Conservation (phyloP, 2,329 filamentous ascomycete genomes). For the Lecanoromycetidae sp. region DNA sequence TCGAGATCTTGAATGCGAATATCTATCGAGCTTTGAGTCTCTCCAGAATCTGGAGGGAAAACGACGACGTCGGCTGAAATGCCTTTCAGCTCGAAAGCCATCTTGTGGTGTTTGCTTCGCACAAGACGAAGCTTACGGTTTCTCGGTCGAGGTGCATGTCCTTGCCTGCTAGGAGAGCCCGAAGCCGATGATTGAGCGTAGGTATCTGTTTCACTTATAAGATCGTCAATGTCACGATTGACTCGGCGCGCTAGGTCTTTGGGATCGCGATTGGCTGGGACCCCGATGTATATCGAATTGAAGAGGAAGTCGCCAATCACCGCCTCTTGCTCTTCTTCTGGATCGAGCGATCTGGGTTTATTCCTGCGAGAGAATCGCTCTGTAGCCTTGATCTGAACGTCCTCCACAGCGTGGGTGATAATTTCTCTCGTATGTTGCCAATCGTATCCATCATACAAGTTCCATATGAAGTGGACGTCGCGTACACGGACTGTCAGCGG, state of each 20-base stretch:
- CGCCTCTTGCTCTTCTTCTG: constrained; percentile 60
- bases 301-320: constrained; percentile 92
- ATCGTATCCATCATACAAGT: constrained; percentile 94
- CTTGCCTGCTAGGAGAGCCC: constrained; percentile 28
- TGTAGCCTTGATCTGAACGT: constrained; percentile 70
- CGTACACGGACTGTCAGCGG: constrained; percentile 68
- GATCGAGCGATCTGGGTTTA: constrained; percentile 42
- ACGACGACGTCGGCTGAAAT: constrained; percentile 70
- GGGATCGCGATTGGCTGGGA: constrained; percentile 75
- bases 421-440: constrained; percentile 79
- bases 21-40: constrained; percentile 80
- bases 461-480: constrained; percentile 92
- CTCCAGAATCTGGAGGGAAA: constrained; percentile 62
- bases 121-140: constrained; percentile 54
- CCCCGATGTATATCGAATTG: constrained; percentile 96
- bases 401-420: constrained; percentile 76
- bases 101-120: constrained; percentile 84
- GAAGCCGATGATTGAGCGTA: constrained; percentile 58
- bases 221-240: constrained; percentile 77
- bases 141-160: constrained; percentile 25
- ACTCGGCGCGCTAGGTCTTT: constrained; percentile 71
- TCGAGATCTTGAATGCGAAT: constrained; percentile 72
- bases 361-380: constrained; percentile 54
- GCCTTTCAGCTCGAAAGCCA: constrained; percentile 83
- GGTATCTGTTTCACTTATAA: constrained; percentile 78